A percentile compares a stretch with the other conserved stretches of the same genome.
phyloP scores from a whole-genome alignment of 306 rosid species.

The Begonia masoniana region DNA sequence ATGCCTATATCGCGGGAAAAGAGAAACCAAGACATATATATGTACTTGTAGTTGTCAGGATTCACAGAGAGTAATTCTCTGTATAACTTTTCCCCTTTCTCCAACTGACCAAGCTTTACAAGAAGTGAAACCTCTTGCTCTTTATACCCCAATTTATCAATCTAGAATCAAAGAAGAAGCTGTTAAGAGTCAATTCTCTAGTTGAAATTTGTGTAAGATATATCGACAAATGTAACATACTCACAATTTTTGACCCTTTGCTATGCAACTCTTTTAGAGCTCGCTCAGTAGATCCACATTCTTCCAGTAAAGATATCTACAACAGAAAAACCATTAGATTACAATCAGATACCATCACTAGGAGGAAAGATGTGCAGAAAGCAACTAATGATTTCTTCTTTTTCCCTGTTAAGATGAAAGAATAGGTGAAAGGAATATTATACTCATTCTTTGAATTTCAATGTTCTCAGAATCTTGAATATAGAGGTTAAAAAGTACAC shows the following conservation, averaged over 20 bases:
- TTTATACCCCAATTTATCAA: slow-evolving; percentile 67
- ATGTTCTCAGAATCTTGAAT: too few relatives aligned
- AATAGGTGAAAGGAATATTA: too few relatives aligned
- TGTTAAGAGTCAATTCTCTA: slow-evolving; percentile 5
- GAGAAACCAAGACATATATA: neutral
- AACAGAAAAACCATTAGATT: slow-evolving; percentile 4
- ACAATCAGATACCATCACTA: slow-evolving; percentile 1
- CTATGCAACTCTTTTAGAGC: slow-evolving; percentile 78
- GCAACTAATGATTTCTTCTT: too few relatives aligned
- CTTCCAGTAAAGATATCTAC: slow-evolving; percentile 82
- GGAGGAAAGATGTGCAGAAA: neutral
- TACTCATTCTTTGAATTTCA: too few relatives aligned
- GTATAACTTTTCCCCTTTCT: slow-evolving; percentile 61
- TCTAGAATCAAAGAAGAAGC: slow-evolving; percentile 29
- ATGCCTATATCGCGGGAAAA: too few relatives aligned
- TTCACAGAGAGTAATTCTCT: slow-evolving; percentile 66
- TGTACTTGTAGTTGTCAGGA: slow-evolving; percentile 89
- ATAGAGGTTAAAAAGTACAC: too few relatives aligned
- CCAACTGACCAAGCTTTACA: slow-evolving; percentile 66
- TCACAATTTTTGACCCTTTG: slow-evolving; percentile 69
- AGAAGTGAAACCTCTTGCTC: slow-evolving; percentile 89
- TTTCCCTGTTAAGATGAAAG: too few relatives aligned
- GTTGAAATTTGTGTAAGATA: too few relatives aligned
- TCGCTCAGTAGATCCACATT: slow-evolving; percentile 60
- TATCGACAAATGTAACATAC: slow-evolving; percentile 17